Percentiles rank a stretch among this genome's conserved stretches.
Conservation (phyloP, 768 basidiomycete species). For the Gautieria morchelliformis region DNA sequence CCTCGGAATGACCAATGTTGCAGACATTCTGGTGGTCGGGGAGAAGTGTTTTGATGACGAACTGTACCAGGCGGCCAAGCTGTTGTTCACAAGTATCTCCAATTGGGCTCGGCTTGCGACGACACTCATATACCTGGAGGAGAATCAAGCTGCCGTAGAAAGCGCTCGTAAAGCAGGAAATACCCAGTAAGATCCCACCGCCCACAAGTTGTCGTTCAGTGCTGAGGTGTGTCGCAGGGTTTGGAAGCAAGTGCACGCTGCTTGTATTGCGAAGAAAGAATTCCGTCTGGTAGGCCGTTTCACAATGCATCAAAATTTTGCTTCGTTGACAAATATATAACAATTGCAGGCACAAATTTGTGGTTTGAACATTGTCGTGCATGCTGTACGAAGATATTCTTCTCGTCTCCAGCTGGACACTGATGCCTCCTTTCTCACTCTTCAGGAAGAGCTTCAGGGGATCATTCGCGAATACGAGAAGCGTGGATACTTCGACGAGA, state of each 20-base stretch:
- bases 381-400: constrained; percentile 39
- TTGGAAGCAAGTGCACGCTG: constrained; percentile 99
- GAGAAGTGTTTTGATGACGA: constrained; percentile 99
- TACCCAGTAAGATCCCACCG: constrained; percentile 60
- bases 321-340: not conserved
- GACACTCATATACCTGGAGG: constrained; percentile 94
- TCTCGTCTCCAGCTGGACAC: not conserved
- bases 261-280: constrained; percentile 95
- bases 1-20: constrained; percentile 96
- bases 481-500: constrained; percentile 89
- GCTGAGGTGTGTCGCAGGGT: constrained; percentile 43
- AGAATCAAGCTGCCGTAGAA: constrained; percentile 97
- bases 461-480: constrained; percentile 80
- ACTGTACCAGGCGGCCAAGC: constrained; percentile 92
- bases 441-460: constrained; percentile 65
- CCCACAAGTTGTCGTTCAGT: not conserved
- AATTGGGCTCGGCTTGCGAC: constrained; percentile 99
- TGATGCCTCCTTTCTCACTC: constrained; percentile 1
- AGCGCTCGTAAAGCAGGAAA: constrained; percentile 99
- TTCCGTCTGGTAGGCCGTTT: constrained; percentile 64
- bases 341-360: constrained; percentile 81
- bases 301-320: not conserved
- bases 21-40: constrained; percentile 91
- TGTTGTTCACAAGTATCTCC: constrained; percentile 93
- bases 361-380: constrained; percentile 95